Percentiles rank a stretch among this genome's conserved stretches.
Conservation (phyloP, 768 basidiomycete species). For the Lactarius akahatsu region DNA sequence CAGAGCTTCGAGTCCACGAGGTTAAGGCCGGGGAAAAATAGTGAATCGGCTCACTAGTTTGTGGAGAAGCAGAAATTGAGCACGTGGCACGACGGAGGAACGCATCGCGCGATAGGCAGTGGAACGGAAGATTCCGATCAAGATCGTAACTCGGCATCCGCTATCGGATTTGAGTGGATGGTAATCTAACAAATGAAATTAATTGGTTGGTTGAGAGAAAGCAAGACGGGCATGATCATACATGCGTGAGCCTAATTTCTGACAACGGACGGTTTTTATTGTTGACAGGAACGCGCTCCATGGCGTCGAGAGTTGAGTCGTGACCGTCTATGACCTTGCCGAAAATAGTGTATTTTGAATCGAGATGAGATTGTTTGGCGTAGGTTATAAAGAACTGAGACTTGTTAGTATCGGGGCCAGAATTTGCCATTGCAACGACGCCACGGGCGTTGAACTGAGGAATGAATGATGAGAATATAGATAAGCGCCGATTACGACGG, state of each 20-base stretch:
- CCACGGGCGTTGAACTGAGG: slow-evolving; percentile 90
- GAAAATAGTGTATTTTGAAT: slow-evolving; percentile 92
- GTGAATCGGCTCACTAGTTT: not conserved
- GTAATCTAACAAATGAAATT: slow-evolving; percentile 52
- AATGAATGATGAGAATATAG: slow-evolving; percentile 15
- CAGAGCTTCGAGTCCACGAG: not conserved
- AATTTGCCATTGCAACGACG: slow-evolving; percentile 97
- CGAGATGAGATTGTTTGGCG: slow-evolving; percentile 89
- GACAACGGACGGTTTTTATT: slow-evolving; percentile 84
- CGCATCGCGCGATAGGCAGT: not conserved
- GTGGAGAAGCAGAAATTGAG: not conserved
- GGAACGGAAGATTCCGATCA: slow-evolving; percentile 6
- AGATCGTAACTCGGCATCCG: slow-evolving; percentile 59
- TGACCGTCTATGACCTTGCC: slow-evolving; percentile 98
- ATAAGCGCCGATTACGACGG: not conserved
- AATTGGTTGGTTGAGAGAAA: slow-evolving; percentile 3
- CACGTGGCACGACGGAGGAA: not conserved
- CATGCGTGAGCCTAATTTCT: slow-evolving; percentile 81
- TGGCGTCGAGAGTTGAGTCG: slow-evolving; percentile 91
- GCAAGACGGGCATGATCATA: slow-evolving; percentile 40
- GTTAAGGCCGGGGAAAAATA: not conserved
- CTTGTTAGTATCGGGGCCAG: slow-evolving; percentile 92
- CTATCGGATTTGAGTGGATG: slow-evolving; percentile 94
- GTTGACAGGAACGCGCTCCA: slow-evolving; percentile 90
- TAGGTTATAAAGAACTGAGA: slow-evolving; percentile 89